Evolutionary conservation across 2,329 filamentous ascomycete species (phyloP).

Genomic region (Fusarium algeriense): DNA sequence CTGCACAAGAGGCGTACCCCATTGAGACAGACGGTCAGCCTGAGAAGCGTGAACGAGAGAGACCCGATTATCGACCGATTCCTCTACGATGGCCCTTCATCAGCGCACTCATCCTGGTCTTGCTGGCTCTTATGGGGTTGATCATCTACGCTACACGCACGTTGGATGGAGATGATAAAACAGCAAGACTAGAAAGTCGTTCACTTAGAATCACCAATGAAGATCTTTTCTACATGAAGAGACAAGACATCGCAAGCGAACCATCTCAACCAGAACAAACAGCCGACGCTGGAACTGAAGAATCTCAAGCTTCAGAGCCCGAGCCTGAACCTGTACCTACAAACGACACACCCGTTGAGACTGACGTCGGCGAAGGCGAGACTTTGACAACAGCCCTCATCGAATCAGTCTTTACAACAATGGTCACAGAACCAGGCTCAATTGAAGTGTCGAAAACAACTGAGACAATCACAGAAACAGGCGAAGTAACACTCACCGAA

Average conservation of each 20-base stretch:
- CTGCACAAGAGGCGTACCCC: conserved; percentile 16
- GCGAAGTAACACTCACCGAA: background rate
- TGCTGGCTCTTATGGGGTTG: conserved; percentile 22
- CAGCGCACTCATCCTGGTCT: conserved; percentile 14
- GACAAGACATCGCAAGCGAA: conserved; percentile 17
- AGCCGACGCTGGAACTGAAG: background rate
- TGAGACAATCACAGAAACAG: conserved; percentile 13
- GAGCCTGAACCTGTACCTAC: background rate
- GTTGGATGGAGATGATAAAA: conserved; percentile 21
- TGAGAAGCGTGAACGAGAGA: conserved; percentile 15
- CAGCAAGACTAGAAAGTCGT: conserved; percentile 23
- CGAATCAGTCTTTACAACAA: conserved; percentile 29
- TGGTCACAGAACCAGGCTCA: conserved; percentile 14
- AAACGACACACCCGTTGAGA: background rate
- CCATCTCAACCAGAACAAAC: conserved; percentile 1
- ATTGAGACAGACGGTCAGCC: conserved; percentile 9
- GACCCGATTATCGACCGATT: conserved; percentile 37
- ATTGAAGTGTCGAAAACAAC: conserved; percentile 6
- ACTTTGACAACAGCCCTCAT: conserved; percentile 29
- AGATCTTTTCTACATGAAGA: conserved; percentile 14
- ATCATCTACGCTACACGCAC: conserved; percentile 24
- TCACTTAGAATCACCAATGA: background rate
- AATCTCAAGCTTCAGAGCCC: background rate
- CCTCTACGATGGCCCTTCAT: conserved; percentile 37
- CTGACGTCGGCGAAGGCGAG: background rate